These are phyloP conservation scores for Glycyrrhiza uralensis DNA, from an alignment of 306 rosid genomes.

Conservation along the genomic window DNA sequence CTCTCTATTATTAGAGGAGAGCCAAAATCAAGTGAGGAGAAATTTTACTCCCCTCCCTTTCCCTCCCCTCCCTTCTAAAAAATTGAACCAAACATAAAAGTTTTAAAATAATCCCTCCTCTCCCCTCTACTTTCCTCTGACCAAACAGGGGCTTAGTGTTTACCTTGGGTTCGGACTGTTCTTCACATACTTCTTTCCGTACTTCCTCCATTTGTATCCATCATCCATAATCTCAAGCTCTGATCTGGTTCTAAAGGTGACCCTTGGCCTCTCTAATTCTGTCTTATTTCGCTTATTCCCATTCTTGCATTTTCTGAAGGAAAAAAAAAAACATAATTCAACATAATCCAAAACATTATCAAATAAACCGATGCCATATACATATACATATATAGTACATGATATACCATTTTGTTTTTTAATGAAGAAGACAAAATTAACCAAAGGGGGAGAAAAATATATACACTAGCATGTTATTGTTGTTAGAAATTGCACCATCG, in stretches of 20 bases:
- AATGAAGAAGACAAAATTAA: neutral
- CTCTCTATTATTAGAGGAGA: no score
- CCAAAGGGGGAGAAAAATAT: neutral
- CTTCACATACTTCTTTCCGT: constrained; percentile 72
- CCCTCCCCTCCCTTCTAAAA: no score
- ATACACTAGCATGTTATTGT: constrained; percentile 35
- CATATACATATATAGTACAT: neutral
- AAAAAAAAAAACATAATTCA: neutral
- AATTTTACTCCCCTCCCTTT: no score
- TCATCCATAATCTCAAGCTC: constrained; percentile 73
- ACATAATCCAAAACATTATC: neutral
- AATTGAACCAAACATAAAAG: no score
- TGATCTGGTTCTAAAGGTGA: constrained; percentile 69
- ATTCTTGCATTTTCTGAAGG: constrained; percentile 39
- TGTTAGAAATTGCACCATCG: constrained; percentile 33
- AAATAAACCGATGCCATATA: neutral
- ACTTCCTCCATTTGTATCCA: constrained; percentile 88
- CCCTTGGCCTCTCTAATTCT: constrained; percentile 24
- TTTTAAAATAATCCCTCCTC: no score
- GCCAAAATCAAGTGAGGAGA: no score
- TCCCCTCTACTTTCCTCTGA: no score
- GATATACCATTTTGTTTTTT: neutral
- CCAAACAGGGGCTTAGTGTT: no score
- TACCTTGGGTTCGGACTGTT: constrained; percentile 64
- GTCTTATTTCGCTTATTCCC: constrained; percentile 28